phyloP scores from a whole-genome alignment of 768 basidiomycete genomes.

The Phylloporus rhodoxanthus region DNA sequence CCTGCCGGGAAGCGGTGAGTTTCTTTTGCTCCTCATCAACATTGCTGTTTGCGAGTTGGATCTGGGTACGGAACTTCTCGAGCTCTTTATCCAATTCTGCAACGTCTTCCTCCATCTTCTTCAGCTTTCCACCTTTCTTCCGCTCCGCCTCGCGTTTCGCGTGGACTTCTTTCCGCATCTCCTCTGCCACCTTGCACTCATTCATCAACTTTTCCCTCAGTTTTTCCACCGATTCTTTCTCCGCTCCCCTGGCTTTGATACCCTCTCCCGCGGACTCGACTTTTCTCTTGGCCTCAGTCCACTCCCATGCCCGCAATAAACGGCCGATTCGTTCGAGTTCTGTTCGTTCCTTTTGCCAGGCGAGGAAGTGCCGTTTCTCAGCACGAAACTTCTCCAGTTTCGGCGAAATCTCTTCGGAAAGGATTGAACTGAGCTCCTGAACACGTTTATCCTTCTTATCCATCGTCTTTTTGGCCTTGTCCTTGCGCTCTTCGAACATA shows the following conservation, averaged over 20 bases:
- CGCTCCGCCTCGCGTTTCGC: slow-evolving; percentile 81
- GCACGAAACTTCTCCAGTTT: slow-evolving; percentile 86
- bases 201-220: slow-evolving; percentile 44
- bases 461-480: slow-evolving; percentile 95
- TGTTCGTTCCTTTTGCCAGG: slow-evolving; percentile 81
- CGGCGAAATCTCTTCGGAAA: slow-evolving; percentile 88
- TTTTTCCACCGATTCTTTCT: slow-evolving; percentile 42
- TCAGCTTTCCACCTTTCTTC: slow-evolving; percentile 88
- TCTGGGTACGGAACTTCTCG: slow-evolving; percentile 78
- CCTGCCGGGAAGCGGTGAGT: slow-evolving; percentile 45
- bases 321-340: slow-evolving; percentile 86
- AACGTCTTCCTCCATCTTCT: slow-evolving; percentile 76
- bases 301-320: slow-evolving; percentile 83
- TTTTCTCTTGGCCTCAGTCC: slow-evolving; percentile 56
- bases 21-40: slow-evolving; percentile 75
- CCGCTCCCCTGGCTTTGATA: slow-evolving; percentile 44
- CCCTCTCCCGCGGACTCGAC: slow-evolving; percentile 52
- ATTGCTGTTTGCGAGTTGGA: slow-evolving; percentile 70
- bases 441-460: slow-evolving; percentile 95
- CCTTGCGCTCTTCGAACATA: slow-evolving; percentile 98
- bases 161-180: slow-evolving; percentile 57
- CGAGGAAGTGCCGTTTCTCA: slow-evolving; percentile 84
- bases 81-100: slow-evolving; percentile 72
- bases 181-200: slow-evolving; percentile 62
- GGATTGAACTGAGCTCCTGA: slow-evolving; percentile 74